Evolutionary conservation across 495 filamentous ascomycete species (phyloP).

Genomic region (Tuber indicum): DNA sequence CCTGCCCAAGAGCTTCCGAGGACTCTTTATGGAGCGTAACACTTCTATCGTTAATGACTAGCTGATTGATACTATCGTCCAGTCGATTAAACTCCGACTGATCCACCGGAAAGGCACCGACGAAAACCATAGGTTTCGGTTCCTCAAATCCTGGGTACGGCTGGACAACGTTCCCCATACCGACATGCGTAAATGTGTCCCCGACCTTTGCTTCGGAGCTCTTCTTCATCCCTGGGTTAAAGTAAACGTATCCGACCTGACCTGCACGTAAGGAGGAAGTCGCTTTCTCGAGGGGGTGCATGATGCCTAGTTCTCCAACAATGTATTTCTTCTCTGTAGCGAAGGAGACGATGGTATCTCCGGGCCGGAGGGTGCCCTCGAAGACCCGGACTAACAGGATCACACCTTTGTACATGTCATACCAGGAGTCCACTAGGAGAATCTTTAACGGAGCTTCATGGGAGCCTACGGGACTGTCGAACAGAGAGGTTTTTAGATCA

Average conservation of each 20-base stretch:
- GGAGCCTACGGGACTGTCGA: conserved; percentile 43
- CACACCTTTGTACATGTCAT: conserved; percentile 89
- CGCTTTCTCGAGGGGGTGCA: conserved; percentile 82
- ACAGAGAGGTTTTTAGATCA: not conserved
- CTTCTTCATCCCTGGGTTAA: conserved; percentile 96
- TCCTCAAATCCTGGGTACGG: conserved; percentile 91
- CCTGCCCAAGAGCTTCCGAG: conserved; percentile 85
- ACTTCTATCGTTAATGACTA: conserved; percentile 89
- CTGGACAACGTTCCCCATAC: conserved; percentile 67
- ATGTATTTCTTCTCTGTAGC: conserved; percentile 80
- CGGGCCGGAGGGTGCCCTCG: conserved; percentile 73
- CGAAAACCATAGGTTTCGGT: conserved; percentile 94
- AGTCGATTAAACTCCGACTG: conserved; percentile 78
- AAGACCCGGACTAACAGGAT: conserved; percentile 88
- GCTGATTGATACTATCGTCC: conserved; percentile 89
- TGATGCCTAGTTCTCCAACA: conserved; percentile 94
- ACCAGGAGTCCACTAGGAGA: conserved; percentile 95
- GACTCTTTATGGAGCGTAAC: conserved; percentile 89
- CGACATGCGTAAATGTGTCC: conserved; percentile 86
- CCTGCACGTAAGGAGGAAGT: conserved; percentile 76
- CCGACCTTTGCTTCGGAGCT: conserved; percentile 93
- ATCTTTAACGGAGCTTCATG: conserved; percentile 63
- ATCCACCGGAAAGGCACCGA: conserved; percentile 89
- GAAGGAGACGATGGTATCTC: conserved; percentile 76
- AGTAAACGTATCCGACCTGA: conserved; percentile 91